A percentile compares a stretch with the other conserved stretches of the same genome.
These are phyloP conservation scores for Suhomyces kilbournensis DNA, from an alignment of 805 yeast species.

Conservation along the genomic window DNA sequence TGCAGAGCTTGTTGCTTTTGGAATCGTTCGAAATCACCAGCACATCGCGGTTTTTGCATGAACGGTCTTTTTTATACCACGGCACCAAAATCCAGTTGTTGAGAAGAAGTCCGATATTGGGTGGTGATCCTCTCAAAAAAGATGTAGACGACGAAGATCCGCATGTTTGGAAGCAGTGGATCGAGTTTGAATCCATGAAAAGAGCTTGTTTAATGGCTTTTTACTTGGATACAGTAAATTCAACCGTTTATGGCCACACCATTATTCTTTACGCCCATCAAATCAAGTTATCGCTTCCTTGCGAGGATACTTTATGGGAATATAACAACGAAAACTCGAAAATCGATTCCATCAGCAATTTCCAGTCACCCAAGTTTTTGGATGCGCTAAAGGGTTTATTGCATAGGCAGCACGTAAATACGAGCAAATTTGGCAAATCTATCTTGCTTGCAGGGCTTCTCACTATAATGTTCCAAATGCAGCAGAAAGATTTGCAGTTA, in stretches of 20 bases:
- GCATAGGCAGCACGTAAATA: constrained; percentile 18
- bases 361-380: constrained; percentile 21
- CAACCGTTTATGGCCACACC: constrained; percentile 34
- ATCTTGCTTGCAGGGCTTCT: constrained; percentile 10
- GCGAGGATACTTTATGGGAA: constrained; percentile 30
- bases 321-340: constrained; percentile 16
- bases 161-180: constrained; percentile 28
- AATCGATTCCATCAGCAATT: constrained; percentile 9
- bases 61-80: constrained; percentile 10
- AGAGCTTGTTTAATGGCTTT: constrained; percentile 33
- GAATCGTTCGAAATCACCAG: constrained; percentile 10
- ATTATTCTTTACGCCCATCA: constrained; percentile 25
- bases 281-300: constrained; percentile 25
- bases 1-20: constrained; percentile 10
- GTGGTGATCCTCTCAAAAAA: constrained; percentile 38
- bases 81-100: constrained; percentile 23
- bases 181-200: constrained; percentile 36
- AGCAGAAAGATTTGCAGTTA: constrained; percentile 21
- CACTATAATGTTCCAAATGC: constrained; percentile 13
- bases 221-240: constrained; percentile 34
- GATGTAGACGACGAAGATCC: constrained; percentile 22
- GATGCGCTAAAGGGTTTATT: constrained; percentile 21
- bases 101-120: constrained; percentile 28
- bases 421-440: constrained; percentile 19
- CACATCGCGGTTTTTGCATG: constrained; percentile 8